phyloP scores from a whole-genome alignment of 2,329 filamentous ascomycete genomes.

The Aspergillus udagawae region DNA sequence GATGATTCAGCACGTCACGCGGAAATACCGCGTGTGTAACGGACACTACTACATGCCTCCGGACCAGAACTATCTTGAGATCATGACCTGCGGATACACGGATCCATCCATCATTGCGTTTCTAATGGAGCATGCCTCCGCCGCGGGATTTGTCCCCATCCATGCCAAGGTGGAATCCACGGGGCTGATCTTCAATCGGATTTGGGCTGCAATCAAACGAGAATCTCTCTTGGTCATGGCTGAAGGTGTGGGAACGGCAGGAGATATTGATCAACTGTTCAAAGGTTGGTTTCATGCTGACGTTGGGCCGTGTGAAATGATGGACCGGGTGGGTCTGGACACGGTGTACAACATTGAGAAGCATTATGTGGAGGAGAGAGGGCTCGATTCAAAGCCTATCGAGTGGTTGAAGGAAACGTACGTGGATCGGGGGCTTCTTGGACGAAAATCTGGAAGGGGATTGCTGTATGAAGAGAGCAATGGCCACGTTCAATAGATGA shows the following conservation, averaged over 20 bases:
- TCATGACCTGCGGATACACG: constrained; percentile 52
- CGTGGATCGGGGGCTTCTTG: constrained; percentile 45
- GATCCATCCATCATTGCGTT: constrained; percentile 43
- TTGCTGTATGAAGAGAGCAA: neutral
- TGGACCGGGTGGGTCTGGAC: constrained; percentile 51
- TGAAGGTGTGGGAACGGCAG: constrained; percentile 47
- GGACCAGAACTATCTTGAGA: constrained; percentile 42
- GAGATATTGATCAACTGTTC: constrained; percentile 49
- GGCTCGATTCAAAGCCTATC: constrained; percentile 38
- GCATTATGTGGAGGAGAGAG: constrained; percentile 50
- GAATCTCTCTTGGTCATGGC: constrained; percentile 48
- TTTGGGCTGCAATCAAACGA: constrained; percentile 56
- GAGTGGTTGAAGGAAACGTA: constrained; percentile 45
- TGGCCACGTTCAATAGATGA: neutral
- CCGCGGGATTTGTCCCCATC: constrained; percentile 41
- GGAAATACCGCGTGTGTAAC: constrained; percentile 44
- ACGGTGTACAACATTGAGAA: constrained; percentile 52
- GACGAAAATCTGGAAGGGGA: constrained; percentile 15
- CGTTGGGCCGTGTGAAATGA: constrained; percentile 36
- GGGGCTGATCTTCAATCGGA: constrained; percentile 52
- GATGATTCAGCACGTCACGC: constrained; percentile 39
- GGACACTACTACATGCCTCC: constrained; percentile 53
- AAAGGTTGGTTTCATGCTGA: constrained; percentile 30
- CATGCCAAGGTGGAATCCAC: constrained; percentile 48
- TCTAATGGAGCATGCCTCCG: constrained; percentile 36